Conservation (phyloP, 2,329 filamentous ascomycete genomes). For the Talaromyces sp. region DNA sequence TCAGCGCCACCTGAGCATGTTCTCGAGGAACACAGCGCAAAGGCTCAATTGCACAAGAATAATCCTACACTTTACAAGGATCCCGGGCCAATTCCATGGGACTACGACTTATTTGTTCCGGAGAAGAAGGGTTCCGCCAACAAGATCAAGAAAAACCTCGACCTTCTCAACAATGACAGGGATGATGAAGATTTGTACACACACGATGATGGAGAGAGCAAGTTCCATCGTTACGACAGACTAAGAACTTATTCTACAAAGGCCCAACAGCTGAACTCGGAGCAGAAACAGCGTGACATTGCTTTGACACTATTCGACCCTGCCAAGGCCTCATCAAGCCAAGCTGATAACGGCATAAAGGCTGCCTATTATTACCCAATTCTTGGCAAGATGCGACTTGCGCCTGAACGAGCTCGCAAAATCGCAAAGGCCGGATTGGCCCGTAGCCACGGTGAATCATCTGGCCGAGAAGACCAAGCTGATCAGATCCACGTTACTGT, state of each 20-base stretch:
- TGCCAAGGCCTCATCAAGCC: slow-evolving; percentile 26
- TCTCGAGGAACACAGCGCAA: slow-evolving; percentile 48
- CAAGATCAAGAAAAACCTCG: slow-evolving; percentile 56
- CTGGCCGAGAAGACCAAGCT: slow-evolving; percentile 45
- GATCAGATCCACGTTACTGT: slow-evolving; percentile 54
- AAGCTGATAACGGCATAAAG: slow-evolving; percentile 39
- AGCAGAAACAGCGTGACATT: slow-evolving; percentile 55
- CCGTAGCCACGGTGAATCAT: slow-evolving; percentile 35
- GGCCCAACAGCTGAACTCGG: slow-evolving; percentile 50
- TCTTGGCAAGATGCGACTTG: slow-evolving; percentile 55
- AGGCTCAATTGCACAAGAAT: slow-evolving; percentile 46
- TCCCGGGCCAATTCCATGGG: slow-evolving; percentile 53
- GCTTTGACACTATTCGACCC: slow-evolving; percentile 59
- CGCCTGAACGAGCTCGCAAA: slow-evolving; percentile 46
- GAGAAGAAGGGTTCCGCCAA: slow-evolving; percentile 46
- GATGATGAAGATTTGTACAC: slow-evolving; percentile 53
- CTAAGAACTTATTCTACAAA: slow-evolving; percentile 60
- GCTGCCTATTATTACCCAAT: slow-evolving; percentile 64
- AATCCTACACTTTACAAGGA: slow-evolving; percentile 51
- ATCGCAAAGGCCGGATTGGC: slow-evolving; percentile 41
- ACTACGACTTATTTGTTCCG: slow-evolving; percentile 61
- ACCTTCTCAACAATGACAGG: slow-evolving; percentile 51
- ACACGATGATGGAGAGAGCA: slow-evolving; percentile 42
- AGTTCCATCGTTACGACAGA: slow-evolving; percentile 55
- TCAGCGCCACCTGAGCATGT: slow-evolving; percentile 48